Base-by-base conservation (phyloP, 345 rosid genomes). In the Citrus unshiu region DNA sequence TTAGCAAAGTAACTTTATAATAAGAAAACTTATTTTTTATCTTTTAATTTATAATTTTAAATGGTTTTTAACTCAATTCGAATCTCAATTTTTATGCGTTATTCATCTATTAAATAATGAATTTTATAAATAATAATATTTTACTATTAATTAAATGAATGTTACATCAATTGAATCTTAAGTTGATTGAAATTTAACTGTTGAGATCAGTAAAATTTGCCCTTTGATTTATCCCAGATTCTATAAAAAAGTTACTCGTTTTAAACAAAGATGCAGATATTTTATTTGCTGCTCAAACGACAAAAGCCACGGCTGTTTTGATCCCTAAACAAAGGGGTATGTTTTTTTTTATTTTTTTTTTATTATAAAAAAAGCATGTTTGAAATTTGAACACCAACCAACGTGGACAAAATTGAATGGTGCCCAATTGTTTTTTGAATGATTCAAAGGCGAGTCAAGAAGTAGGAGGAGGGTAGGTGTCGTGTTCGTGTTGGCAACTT, bases 1-100 rank as follows among this genome's bases (percentile, higher is more conserved):
- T 24, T 68, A 13, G 10, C 10, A 37, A 0, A 37, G 40, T 6
- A 39, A 8, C 0, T 39, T 39, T 39, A 39, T 8, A 39, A 39
- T 8, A 39, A 9, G 13, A 9, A 40, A 40, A 9, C 0, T 40
- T 9, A 10, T 40, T 40, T 40, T 39, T 40, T 40, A 39, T 39
- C 43, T 9, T 40, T 40, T 40, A 40, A 40, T 40, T 9, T 40
- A 2, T 40, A 9, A 40, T 40, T 9, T 9, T 40, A 1, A 40
- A 2, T 40, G 12, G 3, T 0, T 9, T 40, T 2, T 2, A 2
- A 40, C 46, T 40, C 46, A 0, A 37, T 37, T 37, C 0, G 39
- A 40, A 0, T 0, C 2, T 8, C 9, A 27, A 27, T 27, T 27
- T 27, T 27, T 27, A 10, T 3, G 1, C 0, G 1, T 2, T 3